Base-by-base conservation (phyloP, 1,284 basidiomycete genomes). In the Ceratobasidium sp. region DNA sequence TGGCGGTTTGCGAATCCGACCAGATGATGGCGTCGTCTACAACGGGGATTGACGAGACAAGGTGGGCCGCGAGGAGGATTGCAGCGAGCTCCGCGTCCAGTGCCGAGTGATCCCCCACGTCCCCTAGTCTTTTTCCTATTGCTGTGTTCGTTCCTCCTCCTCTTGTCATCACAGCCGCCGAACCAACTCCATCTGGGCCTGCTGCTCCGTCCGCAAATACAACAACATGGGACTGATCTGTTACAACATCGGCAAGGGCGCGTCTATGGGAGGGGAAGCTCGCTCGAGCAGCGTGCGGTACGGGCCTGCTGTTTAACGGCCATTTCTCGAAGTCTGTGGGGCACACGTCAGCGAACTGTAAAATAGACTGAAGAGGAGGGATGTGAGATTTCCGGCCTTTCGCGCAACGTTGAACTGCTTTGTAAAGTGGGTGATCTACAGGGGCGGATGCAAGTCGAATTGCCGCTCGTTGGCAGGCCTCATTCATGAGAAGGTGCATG, bases 51-150 rank as follows among this genome's bases (percentile, higher is more conserved):
- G 16, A 28, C 21, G n/a, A n/a, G 11, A 62, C 26, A 21, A 47
- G 41, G 14, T 62, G 41, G 5, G 66, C 30, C 14, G 59, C 75
- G 1, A 74, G 64, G 18, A 50, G 38, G 16, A 71, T 66, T 0
- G 59, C 73, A n/a, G 64, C 73, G 11, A 74, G 41, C 26, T 76
- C 73, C 14, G 73, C 73, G 18, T 75, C 75, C 49, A 73, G 69
- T n/a, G 73, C 59, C 1, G 75, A 71, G 58, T 75, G 61, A 7
- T 38, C 47, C 23, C 11, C 11, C 2, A 18, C 26, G 1, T 11
- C 14, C 3, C 75, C 75, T 6, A 74, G 70, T 11, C 18, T 44
- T 11, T 21, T 9, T 2, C 58, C 58, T 23, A n/a, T 23, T 14
- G 8, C 35, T 18, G 14, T 16, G 26, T 32, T 16, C n/a, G 9